Evolutionary conservation across 768 basidiomycete genomes (phyloP), one percentile per base, ranked within the genome.

Genomic region (Amanita subjunquillea): DNA sequence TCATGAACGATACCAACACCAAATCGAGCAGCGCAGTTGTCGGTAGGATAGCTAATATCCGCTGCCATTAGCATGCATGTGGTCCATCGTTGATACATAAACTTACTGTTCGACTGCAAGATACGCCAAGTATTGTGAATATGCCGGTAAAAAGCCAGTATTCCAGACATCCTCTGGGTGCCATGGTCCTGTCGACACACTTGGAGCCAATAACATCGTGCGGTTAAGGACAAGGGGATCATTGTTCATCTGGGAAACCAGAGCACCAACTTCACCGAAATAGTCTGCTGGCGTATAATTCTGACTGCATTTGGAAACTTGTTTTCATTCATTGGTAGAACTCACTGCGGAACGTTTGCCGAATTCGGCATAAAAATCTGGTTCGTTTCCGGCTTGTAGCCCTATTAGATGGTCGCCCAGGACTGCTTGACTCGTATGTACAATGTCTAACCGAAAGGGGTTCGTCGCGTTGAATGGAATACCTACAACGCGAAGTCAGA

Each of bases 371-470:
- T 54, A 91, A 56, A 88, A 75, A 69, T 91, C 87, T 13, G 87
- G 87, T 65, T 90, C 87, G 61, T 90, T 88, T 2, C 82, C 86
- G 1, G 80, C 76, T 62, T 87, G 82, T 6, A 86, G 65, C 0
- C 83, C 87, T n/a, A 84, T 63, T 17, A 90, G 67, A 54, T 78
- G 72, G 46, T 75, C 67, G 1, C 87, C 87, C 1, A 90, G 69
- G 54, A 87, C 82, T 15, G 64, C 56, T 61, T 86, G 75, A 3
- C 79, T 79, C 38, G 75, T 65, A 59, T 79, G 74, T 6, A 80
- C 83, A 29, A 85, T 79, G 23, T 62, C 63, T 12, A 82, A 61
- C 4, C 74, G 67, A 70, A 74, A 77, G 61, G 80, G 66, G 32
- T 65, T 56, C 12, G 78, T 77, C 45, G 84, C 76, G 60, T 87